phyloP scores from a whole-genome alignment of 192 early-diverging fungal species.

The Chytriomyces confervae region DNA sequence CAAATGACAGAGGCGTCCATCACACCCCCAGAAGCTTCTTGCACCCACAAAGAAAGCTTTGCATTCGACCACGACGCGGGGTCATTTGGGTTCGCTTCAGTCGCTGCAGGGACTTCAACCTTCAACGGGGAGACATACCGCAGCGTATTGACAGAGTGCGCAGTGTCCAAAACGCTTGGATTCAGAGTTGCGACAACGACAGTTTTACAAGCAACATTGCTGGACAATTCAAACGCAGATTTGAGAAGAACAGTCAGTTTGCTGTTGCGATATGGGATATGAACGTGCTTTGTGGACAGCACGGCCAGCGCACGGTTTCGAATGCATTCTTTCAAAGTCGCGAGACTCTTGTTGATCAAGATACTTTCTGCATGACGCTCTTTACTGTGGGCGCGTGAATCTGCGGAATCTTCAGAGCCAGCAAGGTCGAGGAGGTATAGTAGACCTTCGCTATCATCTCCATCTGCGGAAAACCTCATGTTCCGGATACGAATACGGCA shows the following conservation, averaged over 20 bases:
- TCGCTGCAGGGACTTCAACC: conserved; percentile 34
- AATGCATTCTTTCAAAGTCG: conserved; percentile 62
- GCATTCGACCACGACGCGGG: conserved; percentile 51
- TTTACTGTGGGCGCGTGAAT: conserved; percentile 49
- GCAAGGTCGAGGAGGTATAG: conserved; percentile 61
- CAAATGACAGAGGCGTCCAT: conserved; percentile 39
- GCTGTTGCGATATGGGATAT: conserved; percentile 55
- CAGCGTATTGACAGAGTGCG: conserved; percentile 52
- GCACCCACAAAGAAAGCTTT: conserved; percentile 46
- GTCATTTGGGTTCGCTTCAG: conserved; percentile 37
- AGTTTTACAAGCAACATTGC: conserved; percentile 42
- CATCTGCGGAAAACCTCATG: conserved; percentile 34
- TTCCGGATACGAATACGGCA: conserved; percentile 49
- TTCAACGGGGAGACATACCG: conserved; percentile 48
- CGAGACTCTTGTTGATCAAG: conserved; percentile 59
- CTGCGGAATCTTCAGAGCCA: conserved; percentile 51
- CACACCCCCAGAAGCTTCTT: conserved; percentile 9
- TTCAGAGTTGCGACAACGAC: conserved; percentile 49
- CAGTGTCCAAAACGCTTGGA: conserved; percentile 41
- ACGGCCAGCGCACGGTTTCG: conserved; percentile 45
- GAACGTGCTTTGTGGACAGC: conserved; percentile 39
- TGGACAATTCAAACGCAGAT: conserved; percentile 55
- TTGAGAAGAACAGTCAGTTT: conserved; percentile 59
- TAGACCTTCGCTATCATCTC: conserved; percentile 44
- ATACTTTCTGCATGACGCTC: conserved; percentile 54